Base-by-base conservation (phyloP, 352 stramenopile species). In the Elongisporangium prolatum region DNA sequence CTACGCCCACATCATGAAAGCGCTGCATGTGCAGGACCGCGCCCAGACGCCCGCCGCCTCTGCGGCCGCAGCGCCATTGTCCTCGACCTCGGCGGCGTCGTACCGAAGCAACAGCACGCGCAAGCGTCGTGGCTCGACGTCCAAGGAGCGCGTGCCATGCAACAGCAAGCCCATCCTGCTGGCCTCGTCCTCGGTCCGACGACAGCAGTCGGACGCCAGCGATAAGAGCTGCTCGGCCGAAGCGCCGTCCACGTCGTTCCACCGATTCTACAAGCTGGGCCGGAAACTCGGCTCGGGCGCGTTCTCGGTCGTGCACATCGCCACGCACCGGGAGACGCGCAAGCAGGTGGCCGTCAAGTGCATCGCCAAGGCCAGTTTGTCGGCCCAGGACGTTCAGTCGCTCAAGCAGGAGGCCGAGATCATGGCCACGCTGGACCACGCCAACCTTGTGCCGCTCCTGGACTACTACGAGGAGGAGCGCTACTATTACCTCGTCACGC, bases 271-370 rank as follows among this genome's bases (percentile, higher is more conserved):
- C 71, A 90, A 89, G 56, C 69, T 97, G 18, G 88, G 86, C 11
- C 75, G 84, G 6, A 89, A 94, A 63, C 74, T 97, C 8, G 91
- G 91, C 1, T 87, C 79, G 10, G 91, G 91, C 2, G 86, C 80
- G 14, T 97, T 91, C 68, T 95, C 87, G 28, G 84, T 96, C 13
- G 91, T 97, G 21, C 87, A 93, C 60, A 86, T 87, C 61, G 89
- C 77, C 10, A 92, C 83, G 5, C 71, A 95, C 50, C 71, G 79
- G 13, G 71, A 82, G 56, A 91, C 78, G 34, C 66, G 73, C 38
- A 89, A 91, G 61, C 80, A 91, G 38, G 80, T 91, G 24, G 83
- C 83, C 2, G 81, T 93, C n/a, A 93, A 93, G 63, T 89, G 78
- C 49, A 85, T 93, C 17, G 72, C 76, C 1, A 91, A 89, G 59